Evolutionary conservation across 345 rosid species (phyloP).

Genomic region (Citrus sp.): DNA sequence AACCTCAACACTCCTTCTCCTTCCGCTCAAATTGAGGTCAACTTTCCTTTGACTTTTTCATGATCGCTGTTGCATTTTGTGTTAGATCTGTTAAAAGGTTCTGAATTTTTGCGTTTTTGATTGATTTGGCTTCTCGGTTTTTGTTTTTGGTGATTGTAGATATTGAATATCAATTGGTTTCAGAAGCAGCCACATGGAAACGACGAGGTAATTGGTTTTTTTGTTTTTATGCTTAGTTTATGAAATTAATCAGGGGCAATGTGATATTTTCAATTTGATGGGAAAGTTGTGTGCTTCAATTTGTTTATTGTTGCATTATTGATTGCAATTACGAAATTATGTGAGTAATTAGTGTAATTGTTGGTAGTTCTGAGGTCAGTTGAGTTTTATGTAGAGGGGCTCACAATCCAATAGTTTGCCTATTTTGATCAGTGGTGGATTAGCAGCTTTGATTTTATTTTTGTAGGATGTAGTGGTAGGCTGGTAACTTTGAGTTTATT

Average conservation of each 20-base stretch:
- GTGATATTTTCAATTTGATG: neutral
- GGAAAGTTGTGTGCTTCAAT: neutral
- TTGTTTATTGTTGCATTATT: neutral
- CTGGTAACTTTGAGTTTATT: neutral
- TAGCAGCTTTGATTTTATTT: neutral
- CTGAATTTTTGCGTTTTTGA: conserved; percentile 12
- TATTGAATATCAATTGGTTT: conserved; percentile 81
- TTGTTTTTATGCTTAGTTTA: neutral
- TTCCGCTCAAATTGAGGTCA: conserved; percentile 82
- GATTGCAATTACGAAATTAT: neutral
- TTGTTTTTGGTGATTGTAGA: conserved; percentile 40
- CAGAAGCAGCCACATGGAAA: conserved; percentile 85
- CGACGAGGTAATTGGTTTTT: conserved; percentile 60
- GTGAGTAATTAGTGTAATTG: neutral
- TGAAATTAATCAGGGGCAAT: neutral
- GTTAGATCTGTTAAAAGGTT: neutral
- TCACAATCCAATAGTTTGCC: neutral
- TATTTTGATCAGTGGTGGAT: neutral
- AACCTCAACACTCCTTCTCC: conserved; percentile 80
- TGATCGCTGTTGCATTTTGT: neutral
- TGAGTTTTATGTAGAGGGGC: neutral
- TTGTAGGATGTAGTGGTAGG: neutral
- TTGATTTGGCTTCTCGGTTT: conserved; percentile 13
- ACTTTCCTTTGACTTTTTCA: neutral
- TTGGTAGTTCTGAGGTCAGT: neutral